Base-by-base conservation (phyloP, 139 green algal species). In the Chlorella ohadii region DNA sequence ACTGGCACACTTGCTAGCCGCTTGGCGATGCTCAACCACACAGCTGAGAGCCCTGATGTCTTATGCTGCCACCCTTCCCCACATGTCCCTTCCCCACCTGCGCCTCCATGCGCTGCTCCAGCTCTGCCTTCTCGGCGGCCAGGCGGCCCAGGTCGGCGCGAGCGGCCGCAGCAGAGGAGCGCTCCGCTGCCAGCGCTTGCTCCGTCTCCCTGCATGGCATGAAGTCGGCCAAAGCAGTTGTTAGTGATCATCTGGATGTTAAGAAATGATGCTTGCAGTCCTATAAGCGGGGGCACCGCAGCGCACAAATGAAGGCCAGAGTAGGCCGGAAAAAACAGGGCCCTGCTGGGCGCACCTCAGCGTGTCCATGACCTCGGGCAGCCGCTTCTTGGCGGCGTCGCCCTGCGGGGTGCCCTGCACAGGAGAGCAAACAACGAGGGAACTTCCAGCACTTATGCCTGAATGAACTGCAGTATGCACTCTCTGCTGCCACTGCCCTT, bases 321-420 rank as follows among this genome's bases (percentile, higher is more conserved):
- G 59, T 1, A 16, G 16, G 59, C 38, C 13, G 11, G 68, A 11
- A 41, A 11, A 38, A 22, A 28, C 68, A 76, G 16, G 28, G 19
- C 13, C 66, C 19, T 72, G 65, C 66, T 44, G 66, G 5, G 3
- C 66, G 28, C 51, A 86, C 81, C 74, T 87, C 41, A 90, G 82
- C 7, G 72, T 41, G 39, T 82, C 55, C 19, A 86, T 44, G 17
- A 84, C 67, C 67, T 86, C 83, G 36, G 86, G 82, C 36, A 90
- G 67, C 11, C 79, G 44, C 64, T 82, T 22, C 66, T 90, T 90
- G 67, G 81, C 82, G 16, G 36, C 75, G 15, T 81, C 55, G 38
- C 86, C 82, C 17, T 59, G 17, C 51, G 86, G 86, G 0, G 86
- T 90, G 39, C 86, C 86, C 67, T 81, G 47, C 44, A 33, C n/a